Percentiles rank a stretch among this genome's conserved stretches.
These are phyloP conservation scores for Citrus sp. DNA, from an alignment of 345 rosid species.

Conservation along the genomic window DNA sequence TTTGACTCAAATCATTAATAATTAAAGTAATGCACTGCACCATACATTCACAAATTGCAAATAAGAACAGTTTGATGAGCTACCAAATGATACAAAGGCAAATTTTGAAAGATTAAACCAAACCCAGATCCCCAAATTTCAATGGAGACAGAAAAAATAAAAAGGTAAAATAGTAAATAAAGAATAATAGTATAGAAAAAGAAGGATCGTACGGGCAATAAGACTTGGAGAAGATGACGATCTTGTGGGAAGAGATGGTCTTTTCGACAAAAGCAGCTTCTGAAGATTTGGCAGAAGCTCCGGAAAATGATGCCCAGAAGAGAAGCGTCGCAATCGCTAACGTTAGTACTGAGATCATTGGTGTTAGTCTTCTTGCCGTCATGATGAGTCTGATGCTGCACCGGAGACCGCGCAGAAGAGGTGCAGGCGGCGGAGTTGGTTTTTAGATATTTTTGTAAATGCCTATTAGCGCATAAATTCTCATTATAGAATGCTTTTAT, in stretches of 20 bases:
- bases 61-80: neutral
- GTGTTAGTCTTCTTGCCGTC: constrained; percentile 15
- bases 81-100: neutral
- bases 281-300: constrained; percentile 25
- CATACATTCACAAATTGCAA: neutral
- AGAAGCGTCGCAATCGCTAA: constrained; percentile 15
- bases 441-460: neutral
- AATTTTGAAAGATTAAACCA: neutral
- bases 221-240: constrained; percentile 96
- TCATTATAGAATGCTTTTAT: too few species aligned
- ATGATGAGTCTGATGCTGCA: neutral
- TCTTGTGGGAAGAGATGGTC: constrained; percentile 76
- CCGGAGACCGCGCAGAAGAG: neutral
- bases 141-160: neutral
- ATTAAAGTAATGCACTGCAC: neutral
- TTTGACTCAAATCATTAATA: neutral
- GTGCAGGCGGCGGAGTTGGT: neutral
- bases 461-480: too few species aligned
- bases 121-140: neutral
- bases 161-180: neutral
- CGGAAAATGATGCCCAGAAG: constrained; percentile 19
- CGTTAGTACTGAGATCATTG: constrained; percentile 1
- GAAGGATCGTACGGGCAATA: constrained; percentile 72
- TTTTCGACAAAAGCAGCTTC: constrained; percentile 58
- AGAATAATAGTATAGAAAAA: neutral